A percentile compares a stretch with the other conserved stretches of the same genome.
Conservation (phyloP, 2,329 filamentous ascomycete species). For the Calonectria pauciramosa region DNA sequence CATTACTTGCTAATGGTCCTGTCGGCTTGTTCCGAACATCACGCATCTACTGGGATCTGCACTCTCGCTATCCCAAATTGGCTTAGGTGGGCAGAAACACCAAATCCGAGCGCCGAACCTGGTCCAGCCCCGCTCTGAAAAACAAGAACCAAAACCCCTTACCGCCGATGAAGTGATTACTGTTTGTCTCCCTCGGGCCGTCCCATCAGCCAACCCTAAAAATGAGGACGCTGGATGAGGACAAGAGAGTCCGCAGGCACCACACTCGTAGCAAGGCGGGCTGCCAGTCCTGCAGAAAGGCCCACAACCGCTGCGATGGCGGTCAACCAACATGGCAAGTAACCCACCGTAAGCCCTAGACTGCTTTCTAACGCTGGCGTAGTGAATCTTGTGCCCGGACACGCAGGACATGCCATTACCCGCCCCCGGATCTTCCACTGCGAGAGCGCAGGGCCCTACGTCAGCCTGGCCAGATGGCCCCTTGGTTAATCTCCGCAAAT, state of each 20-base stretch:
- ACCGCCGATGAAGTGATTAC: background rate
- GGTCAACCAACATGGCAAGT: constrained; percentile 3
- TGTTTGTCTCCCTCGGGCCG: background rate
- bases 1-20: background rate
- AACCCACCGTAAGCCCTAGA: constrained; percentile 1
- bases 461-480: background rate
- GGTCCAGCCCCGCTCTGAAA: background rate
- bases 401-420: background rate
- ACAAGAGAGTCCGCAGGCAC: background rate
- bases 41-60: background rate
- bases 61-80: background rate
- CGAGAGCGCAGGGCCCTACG: background rate
- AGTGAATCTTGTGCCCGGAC: background rate
- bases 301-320: constrained; percentile 6
- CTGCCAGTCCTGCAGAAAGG: background rate
- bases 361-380: background rate
- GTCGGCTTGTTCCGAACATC: background rate
- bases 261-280: constrained; percentile 2
- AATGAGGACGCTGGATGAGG: background rate
- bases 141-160: background rate
- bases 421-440: background rate
- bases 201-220: background rate
- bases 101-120: background rate
- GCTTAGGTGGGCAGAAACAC: background rate
- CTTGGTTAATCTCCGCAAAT: background rate